Evolutionary conservation across 2,329 filamentous ascomycete genomes (phyloP).

Genomic region (Botryotinia calthae): DNA sequence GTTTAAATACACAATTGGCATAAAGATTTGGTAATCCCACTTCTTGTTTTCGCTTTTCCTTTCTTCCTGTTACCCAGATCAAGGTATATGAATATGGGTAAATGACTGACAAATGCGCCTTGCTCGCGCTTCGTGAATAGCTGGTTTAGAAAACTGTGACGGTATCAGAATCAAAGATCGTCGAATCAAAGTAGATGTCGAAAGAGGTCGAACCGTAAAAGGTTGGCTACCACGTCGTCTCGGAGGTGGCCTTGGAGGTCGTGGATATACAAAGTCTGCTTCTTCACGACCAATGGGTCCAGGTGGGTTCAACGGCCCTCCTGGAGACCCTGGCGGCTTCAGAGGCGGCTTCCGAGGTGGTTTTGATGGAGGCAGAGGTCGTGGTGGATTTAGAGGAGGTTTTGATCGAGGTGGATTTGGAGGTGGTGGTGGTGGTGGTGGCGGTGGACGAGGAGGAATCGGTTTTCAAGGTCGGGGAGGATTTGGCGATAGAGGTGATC

Average conservation of each 20-base stretch:
- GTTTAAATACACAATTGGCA: slow-evolving; percentile 37
- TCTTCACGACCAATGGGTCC: slow-evolving; percentile 68
- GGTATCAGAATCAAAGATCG: slow-evolving; percentile 90
- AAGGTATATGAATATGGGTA: slow-evolving; percentile 55
- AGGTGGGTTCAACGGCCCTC: slow-evolving; percentile 56
- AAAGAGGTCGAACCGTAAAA: slow-evolving; percentile 89
- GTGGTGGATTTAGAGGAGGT: slow-evolving; percentile 47
- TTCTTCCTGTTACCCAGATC: slow-evolving; percentile 31
- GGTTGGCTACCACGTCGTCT: slow-evolving; percentile 91
- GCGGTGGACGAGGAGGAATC: slow-evolving; percentile 36
- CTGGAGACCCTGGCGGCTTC: slow-evolving; percentile 46
- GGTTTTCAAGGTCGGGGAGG: slow-evolving; percentile 38
- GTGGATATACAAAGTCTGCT: slow-evolving; percentile 84
- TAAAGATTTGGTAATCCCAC: slow-evolving; percentile 45
- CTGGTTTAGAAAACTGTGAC: slow-evolving; percentile 83
- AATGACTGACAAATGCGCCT: slow-evolving; percentile 67
- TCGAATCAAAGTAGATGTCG: slow-evolving; percentile 90
- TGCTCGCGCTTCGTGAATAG: slow-evolving; percentile 63
- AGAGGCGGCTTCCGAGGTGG: slow-evolving; percentile 49
- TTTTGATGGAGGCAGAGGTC: slow-evolving; percentile 46
- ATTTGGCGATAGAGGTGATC: slow-evolving; percentile 34
- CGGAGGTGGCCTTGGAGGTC: slow-evolving; percentile 86
- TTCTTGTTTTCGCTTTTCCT: slow-evolving; percentile 41
- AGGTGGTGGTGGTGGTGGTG: slow-evolving; percentile 25
- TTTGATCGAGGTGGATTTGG: slow-evolving; percentile 37